phyloP scores from a whole-genome alignment of 1,139 yeast species.

The Arxiozyma telluris region DNA sequence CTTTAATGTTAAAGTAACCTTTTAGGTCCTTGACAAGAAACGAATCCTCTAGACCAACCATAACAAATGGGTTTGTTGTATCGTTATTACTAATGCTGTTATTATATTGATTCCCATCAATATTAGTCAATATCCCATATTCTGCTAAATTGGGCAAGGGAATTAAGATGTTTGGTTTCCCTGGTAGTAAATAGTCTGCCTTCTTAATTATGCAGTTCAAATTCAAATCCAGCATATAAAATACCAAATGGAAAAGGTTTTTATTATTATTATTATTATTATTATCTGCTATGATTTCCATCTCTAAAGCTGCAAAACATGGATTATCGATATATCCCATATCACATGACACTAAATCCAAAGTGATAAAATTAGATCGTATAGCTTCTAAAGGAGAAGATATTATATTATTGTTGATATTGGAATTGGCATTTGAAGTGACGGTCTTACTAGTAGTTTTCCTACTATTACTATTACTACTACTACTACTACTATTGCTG shows the following conservation, averaged over 20 bases:
- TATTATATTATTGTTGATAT: slow-evolving; percentile 32
- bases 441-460: too few relatives aligned
- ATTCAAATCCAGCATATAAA: slow-evolving; percentile 80
- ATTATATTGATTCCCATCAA: slow-evolving; percentile 3
- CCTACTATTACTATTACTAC: too few relatives aligned
- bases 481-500: too few relatives aligned
- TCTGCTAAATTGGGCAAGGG: slow-evolving; percentile 22
- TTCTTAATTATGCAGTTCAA: slow-evolving; percentile 61
- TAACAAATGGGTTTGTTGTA: slow-evolving; percentile 45
- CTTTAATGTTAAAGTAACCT: slow-evolving; percentile 29
- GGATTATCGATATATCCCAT: slow-evolving; percentile 71
- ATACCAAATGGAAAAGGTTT: slow-evolving; percentile 37
- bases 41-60: slow-evolving; percentile 42
- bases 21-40: slow-evolving; percentile 39
- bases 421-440: slow-evolving; percentile 4
- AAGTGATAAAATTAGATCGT: slow-evolving; percentile 44
- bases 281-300: slow-evolving; percentile 32
- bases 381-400: slow-evolving; percentile 72
- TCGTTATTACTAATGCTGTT: slow-evolving; percentile 31
- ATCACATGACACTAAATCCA: slow-evolving; percentile 53
- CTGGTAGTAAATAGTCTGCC: slow-evolving; percentile 37
- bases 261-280: too few relatives aligned
- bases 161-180: slow-evolving; percentile 34
- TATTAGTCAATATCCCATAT: slow-evolving; percentile 15
- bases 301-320: slow-evolving; percentile 68